These are phyloP conservation scores for Syzygium syzygioides DNA, from an alignment of 441 rosid species.

Conservation along the genomic window DNA sequence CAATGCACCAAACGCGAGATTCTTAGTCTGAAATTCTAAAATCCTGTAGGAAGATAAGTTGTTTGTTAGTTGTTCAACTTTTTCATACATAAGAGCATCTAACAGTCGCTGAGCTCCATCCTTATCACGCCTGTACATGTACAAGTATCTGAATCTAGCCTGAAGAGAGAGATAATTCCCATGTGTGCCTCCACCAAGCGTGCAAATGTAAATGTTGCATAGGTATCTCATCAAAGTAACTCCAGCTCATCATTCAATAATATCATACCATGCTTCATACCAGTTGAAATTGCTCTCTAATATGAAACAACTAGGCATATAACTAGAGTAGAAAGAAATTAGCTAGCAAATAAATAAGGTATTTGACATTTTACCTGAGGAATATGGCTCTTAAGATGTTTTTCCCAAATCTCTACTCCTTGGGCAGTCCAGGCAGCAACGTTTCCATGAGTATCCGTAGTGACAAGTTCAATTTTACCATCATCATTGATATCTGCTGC, in stretches of 20 bases:
- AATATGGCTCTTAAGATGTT: slow-evolving; percentile 85
- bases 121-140: not conserved
- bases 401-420: slow-evolving; percentile 91
- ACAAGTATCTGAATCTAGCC: not conserved
- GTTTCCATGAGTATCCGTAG: slow-evolving; percentile 97
- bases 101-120: not conserved
- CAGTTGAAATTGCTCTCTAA: not conserved
- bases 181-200: not conserved
- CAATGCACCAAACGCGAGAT: not conserved
- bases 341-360: too few relatives aligned
- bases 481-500: slow-evolving; percentile 99
- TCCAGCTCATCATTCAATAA: not conserved
- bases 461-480: slow-evolving; percentile 95
- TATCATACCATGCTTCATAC: not conserved
- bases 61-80: not conserved
- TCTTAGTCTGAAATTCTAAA: not conserved
- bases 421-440: slow-evolving; percentile 98
- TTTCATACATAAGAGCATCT: not conserved
- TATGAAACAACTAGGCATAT: not conserved
- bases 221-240: not conserved
- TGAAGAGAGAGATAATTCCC: not conserved
- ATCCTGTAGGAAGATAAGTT: not conserved
- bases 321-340: not conserved
- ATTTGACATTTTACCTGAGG: slow-evolving; percentile 55
- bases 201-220: not conserved